Evolutionary conservation across 2,329 filamentous ascomycete species (phyloP), one percentile per base, ranked within the genome.

Genomic region (Zasmidium citrigriseum): DNA sequence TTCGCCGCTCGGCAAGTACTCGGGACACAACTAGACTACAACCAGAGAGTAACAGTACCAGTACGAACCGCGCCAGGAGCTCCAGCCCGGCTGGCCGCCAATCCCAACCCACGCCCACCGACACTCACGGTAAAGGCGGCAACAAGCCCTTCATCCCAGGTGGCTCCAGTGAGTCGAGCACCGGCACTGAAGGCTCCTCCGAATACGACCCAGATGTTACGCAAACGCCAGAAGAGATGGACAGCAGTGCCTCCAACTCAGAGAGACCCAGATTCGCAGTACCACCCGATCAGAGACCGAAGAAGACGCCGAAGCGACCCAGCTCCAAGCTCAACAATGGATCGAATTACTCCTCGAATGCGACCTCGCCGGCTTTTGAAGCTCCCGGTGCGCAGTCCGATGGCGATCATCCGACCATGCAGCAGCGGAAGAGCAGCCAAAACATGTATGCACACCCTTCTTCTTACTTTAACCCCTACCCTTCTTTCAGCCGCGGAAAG

Each of bases 1-100:
- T 86, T 9, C 76, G 77, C 46, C 78, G 82, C 46, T 83, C 83
- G 54, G 73, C 80, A 12, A 86, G 81, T 64, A 78, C 80, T 55
- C 78, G 82, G 38, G 78, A 81, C 64, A 62, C 70, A 3, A 67
- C 69, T 14, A 72, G 68, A 48, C 54, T 71, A 20, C 55, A 62
- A n/a, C 60, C 64, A 27, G 61, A 67, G 24, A 56, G 54, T 21
- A 63, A 61, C 38, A 71, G 64, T 52, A 65, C 66, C 41, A 70
- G 68, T 56, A 67, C 70, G 12, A 50, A 29, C 23, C 59, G 62
- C 51, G 59, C 59, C 29, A 55, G 55, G 23, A 62, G 60, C 29
- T 53, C 41, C 25, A 57, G 54, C 38, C 54, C 54, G 11, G 29
- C 29, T 38, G 27, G 50, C 34, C 38, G 47, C 20, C 49, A 47